A percentile compares a stretch with the other conserved stretches of the same genome.
Conservation (phyloP, 2,329 filamentous ascomycete species). For the Geosmithia putterillii region DNA sequence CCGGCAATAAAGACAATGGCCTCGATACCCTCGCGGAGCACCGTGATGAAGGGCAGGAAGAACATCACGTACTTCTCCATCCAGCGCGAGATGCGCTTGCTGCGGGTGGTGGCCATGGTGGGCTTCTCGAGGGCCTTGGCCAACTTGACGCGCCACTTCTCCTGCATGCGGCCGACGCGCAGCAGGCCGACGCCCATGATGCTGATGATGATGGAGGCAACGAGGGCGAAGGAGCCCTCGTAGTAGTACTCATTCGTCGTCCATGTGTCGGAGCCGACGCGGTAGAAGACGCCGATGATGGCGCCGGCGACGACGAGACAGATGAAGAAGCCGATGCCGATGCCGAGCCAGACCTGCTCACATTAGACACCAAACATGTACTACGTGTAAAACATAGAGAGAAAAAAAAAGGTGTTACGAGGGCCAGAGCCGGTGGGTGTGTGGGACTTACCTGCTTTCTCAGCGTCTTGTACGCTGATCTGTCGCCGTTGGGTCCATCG, state of each 20-base stretch:
- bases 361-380: too few relatives aligned
- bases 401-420: neutral
- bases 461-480: slow-evolving; percentile 47
- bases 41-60: slow-evolving; percentile 72
- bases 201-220: slow-evolving; percentile 71
- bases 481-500: slow-evolving; percentile 43
- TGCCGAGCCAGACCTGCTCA: slow-evolving; percentile 49
- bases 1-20: slow-evolving; percentile 79
- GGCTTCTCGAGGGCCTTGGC: slow-evolving; percentile 51
- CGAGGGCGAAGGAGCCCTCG: slow-evolving; percentile 65
- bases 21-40: slow-evolving; percentile 78
- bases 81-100: slow-evolving; percentile 44
- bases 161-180: slow-evolving; percentile 70
- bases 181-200: slow-evolving; percentile 70
- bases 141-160: slow-evolving; percentile 81
- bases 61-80: slow-evolving; percentile 79
- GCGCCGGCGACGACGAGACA: slow-evolving; percentile 53
- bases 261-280: slow-evolving; percentile 54
- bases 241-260: slow-evolving; percentile 60
- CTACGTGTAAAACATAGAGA: neutral
- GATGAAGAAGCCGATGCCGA: slow-evolving; percentile 47
- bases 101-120: slow-evolving; percentile 27
- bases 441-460: slow-evolving; percentile 36
- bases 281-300: slow-evolving; percentile 63
- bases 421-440: neutral